These are phyloP conservation scores for Neurospora intermedia DNA, from an alignment of 495 filamentous ascomycete species.

Conservation along the genomic window DNA sequence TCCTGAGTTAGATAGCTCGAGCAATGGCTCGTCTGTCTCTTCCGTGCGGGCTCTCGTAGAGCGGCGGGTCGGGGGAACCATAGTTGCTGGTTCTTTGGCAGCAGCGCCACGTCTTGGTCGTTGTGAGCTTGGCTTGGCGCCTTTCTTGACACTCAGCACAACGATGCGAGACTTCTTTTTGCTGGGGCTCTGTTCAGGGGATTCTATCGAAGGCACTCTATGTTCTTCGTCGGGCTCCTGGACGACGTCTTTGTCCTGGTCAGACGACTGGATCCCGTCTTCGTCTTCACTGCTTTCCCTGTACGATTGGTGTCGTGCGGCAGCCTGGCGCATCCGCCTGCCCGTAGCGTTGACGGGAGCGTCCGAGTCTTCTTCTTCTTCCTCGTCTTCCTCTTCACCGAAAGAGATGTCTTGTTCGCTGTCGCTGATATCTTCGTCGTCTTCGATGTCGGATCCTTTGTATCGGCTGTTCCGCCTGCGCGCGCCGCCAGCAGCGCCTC, in stretches of 20 bases:
- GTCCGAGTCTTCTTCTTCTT: slow-evolving; percentile 52
- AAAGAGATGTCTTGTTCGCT: slow-evolving; percentile 51
- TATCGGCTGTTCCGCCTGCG: slow-evolving; percentile 37
- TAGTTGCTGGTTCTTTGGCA: slow-evolving; percentile 7
- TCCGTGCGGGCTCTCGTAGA: slow-evolving; percentile 36
- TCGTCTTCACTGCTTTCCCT: slow-evolving; percentile 35
- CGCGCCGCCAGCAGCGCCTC: slow-evolving; percentile 22
- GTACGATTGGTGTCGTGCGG: slow-evolving; percentile 36
- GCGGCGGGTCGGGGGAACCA: slow-evolving; percentile 26
- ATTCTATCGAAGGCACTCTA: neutral
- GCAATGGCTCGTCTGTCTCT: slow-evolving; percentile 30
- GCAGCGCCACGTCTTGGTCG: slow-evolving; percentile 14
- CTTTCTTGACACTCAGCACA: slow-evolving; percentile 13
- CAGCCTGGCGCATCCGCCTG: slow-evolving; percentile 55
- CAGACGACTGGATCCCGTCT: slow-evolving; percentile 21
- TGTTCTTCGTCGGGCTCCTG: neutral
- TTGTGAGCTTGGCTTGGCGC: slow-evolving; percentile 1
- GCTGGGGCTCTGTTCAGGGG: neutral
- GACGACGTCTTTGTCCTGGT: slow-evolving; percentile 19
- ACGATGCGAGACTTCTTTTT: slow-evolving; percentile 21
- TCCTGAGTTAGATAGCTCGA: slow-evolving; percentile 63
- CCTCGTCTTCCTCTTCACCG: slow-evolving; percentile 43
- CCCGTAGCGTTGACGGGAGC: slow-evolving; percentile 56
- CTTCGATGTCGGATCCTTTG: slow-evolving; percentile 55
- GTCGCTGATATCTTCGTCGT: slow-evolving; percentile 48